Conservation (phyloP, 1,284 basidiomycete genomes). For the Flammula alnicola region DNA sequence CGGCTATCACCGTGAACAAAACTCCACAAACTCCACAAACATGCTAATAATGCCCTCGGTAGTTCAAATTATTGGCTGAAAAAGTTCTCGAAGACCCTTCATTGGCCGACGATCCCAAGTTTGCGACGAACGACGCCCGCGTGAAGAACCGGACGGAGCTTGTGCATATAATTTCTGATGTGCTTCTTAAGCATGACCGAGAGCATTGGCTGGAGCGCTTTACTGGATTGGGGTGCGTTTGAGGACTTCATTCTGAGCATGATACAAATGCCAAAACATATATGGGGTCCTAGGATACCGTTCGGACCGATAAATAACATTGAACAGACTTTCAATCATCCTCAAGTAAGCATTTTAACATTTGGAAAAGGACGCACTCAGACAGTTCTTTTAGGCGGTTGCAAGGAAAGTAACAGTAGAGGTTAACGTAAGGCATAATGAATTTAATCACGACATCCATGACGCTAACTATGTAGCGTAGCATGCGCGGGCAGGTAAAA, state of each 20-base stretch:
- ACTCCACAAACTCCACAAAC: neutral
- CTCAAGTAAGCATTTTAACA: slow-evolving; percentile 62
- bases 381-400: slow-evolving; percentile 37
- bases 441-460: slow-evolving; percentile 8
- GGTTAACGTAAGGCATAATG: slow-evolving; percentile 43
- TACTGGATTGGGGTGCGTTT: slow-evolving; percentile 72
- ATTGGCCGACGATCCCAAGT: slow-evolving; percentile 63
- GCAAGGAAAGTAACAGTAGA: slow-evolving; percentile 51
- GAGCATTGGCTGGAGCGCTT: slow-evolving; percentile 78
- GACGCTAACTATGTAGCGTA: slow-evolving; percentile 30
- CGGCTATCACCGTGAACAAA: slow-evolving; percentile 5
- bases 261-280: neutral
- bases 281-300: slow-evolving; percentile 61
- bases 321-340: slow-evolving; percentile 88
- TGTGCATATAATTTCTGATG: slow-evolving; percentile 71
- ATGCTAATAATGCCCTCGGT: slow-evolving; percentile 7
- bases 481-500: slow-evolving; percentile 80
- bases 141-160: slow-evolving; percentile 80
- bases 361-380: neutral
- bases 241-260: neutral
- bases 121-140: slow-evolving; percentile 74
- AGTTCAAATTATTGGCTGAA: slow-evolving; percentile 74
- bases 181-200: slow-evolving; percentile 60
- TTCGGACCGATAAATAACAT: slow-evolving; percentile 96
- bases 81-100: slow-evolving; percentile 64